Evolutionary conservation across 2,329 filamentous ascomycete genomes (phyloP).

Genomic region (Teratosphaeria gauchensis): DNA sequence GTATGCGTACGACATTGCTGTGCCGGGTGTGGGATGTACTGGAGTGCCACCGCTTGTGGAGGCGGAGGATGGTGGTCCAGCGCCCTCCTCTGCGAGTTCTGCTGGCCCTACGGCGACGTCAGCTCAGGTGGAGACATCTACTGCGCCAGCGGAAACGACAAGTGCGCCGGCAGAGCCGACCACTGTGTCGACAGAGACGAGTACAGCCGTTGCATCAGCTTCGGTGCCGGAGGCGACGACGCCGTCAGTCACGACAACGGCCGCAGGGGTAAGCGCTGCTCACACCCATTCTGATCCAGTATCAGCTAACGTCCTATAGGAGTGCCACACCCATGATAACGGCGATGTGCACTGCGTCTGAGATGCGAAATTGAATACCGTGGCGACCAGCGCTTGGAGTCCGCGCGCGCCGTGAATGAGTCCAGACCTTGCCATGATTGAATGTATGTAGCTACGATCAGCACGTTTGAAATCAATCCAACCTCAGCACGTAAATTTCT

Average conservation of each 20-base stretch:
- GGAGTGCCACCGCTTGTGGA: conserved; percentile 30
- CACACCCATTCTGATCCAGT: neutral
- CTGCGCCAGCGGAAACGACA: neutral
- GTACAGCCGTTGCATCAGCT: neutral
- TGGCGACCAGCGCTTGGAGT: no score
- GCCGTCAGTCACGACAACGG: neutral
- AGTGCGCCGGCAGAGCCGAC: neutral
- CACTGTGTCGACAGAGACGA: no score
- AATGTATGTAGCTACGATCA: no score
- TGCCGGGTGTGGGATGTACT: conserved; percentile 53
- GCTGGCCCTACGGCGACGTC: neutral
- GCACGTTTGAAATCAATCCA: no score
- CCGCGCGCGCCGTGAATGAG: no score
- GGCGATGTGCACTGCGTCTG: conserved; percentile 18
- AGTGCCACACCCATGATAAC: conserved; percentile 20
- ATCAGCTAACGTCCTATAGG: conserved; percentile 13
- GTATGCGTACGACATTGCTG: conserved; percentile 56
- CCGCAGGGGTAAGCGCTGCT: neutral
- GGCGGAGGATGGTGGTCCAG: conserved; percentile 4
- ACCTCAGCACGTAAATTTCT: no score
- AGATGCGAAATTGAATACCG: neutral
- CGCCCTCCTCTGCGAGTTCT: neutral
- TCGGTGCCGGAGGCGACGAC: neutral
- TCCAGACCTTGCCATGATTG: no score
- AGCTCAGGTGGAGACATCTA: neutral